phyloP scores from a whole-genome alignment of 305 asterid genomes.

The Fraxinus ornus region DNA sequence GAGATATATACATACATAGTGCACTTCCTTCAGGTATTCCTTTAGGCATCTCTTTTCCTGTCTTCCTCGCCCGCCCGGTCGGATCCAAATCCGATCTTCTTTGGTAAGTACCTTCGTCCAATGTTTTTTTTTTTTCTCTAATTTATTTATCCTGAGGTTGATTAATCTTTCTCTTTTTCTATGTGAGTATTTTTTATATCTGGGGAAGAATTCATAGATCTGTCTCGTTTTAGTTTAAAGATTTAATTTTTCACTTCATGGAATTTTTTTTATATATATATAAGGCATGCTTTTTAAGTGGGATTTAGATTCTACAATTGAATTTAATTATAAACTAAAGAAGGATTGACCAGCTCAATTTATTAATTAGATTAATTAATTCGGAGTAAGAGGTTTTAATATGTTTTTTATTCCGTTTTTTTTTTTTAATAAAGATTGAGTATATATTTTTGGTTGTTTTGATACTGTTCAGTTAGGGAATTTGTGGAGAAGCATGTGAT shows the following conservation, averaged over 20 bases:
- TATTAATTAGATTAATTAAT: not conserved
- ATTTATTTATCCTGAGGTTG: not conserved
- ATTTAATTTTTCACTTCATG: not conserved
- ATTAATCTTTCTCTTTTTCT: not conserved
- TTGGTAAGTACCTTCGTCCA: slow-evolving; percentile 26
- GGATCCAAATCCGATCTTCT: slow-evolving; percentile 4
- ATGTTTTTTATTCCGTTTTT: not conserved
- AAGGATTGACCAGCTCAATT: not conserved
- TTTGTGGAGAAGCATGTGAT: slow-evolving; percentile 11
- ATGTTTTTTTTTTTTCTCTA: not conserved
- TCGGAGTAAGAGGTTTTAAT: not conserved
- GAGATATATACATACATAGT: too few relatives aligned
- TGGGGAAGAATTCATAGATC: slow-evolving; percentile 33
- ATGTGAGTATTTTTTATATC: slow-evolving; percentile 30
- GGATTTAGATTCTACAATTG: slow-evolving; percentile 11
- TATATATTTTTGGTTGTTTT: not conserved
- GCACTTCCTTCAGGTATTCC: too few relatives aligned
- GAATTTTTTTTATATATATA: slow-evolving; percentile 2
- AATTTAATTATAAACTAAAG: not conserved
- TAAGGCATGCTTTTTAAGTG: not conserved
- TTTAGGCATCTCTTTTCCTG: too few relatives aligned
- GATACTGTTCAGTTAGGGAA: not conserved
- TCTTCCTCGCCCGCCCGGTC: slow-evolving; percentile 10
- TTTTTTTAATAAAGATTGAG: slow-evolving; percentile 2
- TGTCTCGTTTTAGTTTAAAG: slow-evolving; percentile 5